Conservation (phyloP, 2,329 filamentous ascomycete species). For the Intubia oerlemansii region DNA sequence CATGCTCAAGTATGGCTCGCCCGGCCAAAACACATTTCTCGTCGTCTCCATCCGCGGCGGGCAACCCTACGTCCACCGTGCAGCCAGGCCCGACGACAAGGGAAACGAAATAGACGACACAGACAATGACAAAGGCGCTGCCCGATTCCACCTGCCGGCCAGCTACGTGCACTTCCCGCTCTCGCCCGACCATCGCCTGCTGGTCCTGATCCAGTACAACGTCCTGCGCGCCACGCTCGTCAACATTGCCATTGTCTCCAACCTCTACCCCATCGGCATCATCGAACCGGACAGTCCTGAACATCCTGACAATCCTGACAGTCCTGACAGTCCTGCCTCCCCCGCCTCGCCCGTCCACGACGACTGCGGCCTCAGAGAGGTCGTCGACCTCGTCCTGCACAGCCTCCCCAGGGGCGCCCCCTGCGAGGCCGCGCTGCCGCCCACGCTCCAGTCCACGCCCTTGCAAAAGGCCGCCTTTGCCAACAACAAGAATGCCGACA, state of each 20-base stretch:
- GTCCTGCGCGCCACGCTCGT: slow-evolving; percentile 6
- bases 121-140: neutral
- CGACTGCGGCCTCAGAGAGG: slow-evolving; percentile 3
- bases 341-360: neutral
- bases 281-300: too few species aligned
- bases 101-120: neutral
- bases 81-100: too few species aligned
- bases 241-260: slow-evolving; percentile 5
- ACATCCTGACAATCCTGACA: too few species aligned
- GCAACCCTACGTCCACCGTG: too few species aligned
- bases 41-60: too few species aligned
- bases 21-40: too few species aligned
- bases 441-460: slow-evolving; percentile 10
- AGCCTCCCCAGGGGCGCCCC: neutral
- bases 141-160: neutral
- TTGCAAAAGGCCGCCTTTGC: slow-evolving; percentile 8
- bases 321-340: too few species aligned
- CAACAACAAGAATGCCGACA: slow-evolving; percentile 7
- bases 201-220: slow-evolving; percentile 8
- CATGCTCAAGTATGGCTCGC: too few species aligned
- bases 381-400: neutral
- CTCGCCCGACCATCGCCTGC: slow-evolving; percentile 6
- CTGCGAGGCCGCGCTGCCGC: slow-evolving; percentile 4
- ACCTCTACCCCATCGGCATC: slow-evolving; percentile 2
- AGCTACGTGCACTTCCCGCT: slow-evolving; percentile 4